Conservation (phyloP, 768 basidiomycete genomes). For the Lactarius hengduanensis region DNA sequence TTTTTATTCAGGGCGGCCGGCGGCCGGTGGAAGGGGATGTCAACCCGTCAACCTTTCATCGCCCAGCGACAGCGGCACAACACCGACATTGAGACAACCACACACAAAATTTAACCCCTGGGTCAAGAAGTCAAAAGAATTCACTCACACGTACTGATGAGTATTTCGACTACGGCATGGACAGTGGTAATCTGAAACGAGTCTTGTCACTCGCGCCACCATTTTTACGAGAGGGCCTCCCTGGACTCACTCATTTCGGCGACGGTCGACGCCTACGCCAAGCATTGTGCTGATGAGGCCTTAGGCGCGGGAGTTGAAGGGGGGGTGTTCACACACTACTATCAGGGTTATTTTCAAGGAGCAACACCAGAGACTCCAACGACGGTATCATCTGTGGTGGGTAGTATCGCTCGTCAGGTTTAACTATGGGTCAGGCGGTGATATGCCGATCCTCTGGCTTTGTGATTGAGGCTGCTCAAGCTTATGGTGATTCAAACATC, state of each 20-base stretch:
- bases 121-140: conserved; percentile 38
- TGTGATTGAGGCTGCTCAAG: conserved; percentile 41
- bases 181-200: conserved; percentile 51
- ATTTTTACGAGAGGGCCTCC: neutral
- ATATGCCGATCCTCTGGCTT: conserved; percentile 38
- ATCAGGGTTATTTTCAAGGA: conserved; percentile 15
- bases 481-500: conserved; percentile 49
- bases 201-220: conserved; percentile 40
- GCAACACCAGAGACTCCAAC: neutral
- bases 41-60: conserved; percentile 62
- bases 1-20: conserved; percentile 47
- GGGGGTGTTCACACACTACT: conserved; percentile 9
- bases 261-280: neutral
- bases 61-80: conserved; percentile 53
- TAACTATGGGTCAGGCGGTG: neutral
- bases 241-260: neutral
- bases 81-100: conserved; percentile 49
- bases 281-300: conserved; percentile 6
- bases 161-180: conserved; percentile 52
- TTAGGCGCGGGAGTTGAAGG: neutral
- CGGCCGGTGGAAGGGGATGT: conserved; percentile 54
- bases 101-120: conserved; percentile 42
- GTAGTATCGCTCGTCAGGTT: neutral
- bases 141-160: conserved; percentile 37
- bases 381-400: neutral